Evolutionary conservation across 768 basidiomycete species (phyloP), one percentile per base, ranked within the genome.

Genomic region (Pisolithus sp.): DNA sequence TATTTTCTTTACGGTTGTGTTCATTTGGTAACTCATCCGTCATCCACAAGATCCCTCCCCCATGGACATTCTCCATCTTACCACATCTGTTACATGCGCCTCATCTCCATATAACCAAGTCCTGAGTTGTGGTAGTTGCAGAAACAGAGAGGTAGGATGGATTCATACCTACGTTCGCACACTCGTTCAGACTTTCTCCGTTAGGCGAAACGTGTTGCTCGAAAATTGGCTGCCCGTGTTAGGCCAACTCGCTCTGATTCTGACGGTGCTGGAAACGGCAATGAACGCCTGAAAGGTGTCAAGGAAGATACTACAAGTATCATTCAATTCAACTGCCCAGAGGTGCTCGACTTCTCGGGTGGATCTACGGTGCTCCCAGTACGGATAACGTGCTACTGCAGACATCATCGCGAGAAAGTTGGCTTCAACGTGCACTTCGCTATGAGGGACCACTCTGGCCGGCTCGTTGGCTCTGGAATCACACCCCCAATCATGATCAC

Each of bases 401-500:
- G 95, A 48, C 96, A 98, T 75, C 95, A 99, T 71, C 86, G 92
- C 54, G 96, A 99, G 72, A 97, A 96, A 71, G 75, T 86, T 36
- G 96, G 96, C 2, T 98, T 97, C 69, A 85, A 87, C 64, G 83
- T 98, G 53, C 85, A 88, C 58, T 87, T 97, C 66, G 82, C 83
- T 18, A 79, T 99, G 76, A 79, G 83, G 64, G 90, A 96, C 59
- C 73, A 83, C 59, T 73, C 71, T 23, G 94, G 93, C 2, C 79
- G 86, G 20, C 69, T 91, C 45, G 82, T 98, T 49, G 94, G 90
- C 13, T 76, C 80, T 7, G 93, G 92, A 5, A 78, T 75, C 49
- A 89, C 93, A 2, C 81, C 84, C 28, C 92, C 95, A 4, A 93
- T 99, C 59, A 94, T 98, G 85, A 98, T 98, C 58, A 99, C 95